Percentiles rank a stretch among this genome's conserved stretches.
These are phyloP conservation scores for Biscutella laevigata DNA, from an alignment of 441 rosid genomes.

Conservation along the genomic window DNA sequence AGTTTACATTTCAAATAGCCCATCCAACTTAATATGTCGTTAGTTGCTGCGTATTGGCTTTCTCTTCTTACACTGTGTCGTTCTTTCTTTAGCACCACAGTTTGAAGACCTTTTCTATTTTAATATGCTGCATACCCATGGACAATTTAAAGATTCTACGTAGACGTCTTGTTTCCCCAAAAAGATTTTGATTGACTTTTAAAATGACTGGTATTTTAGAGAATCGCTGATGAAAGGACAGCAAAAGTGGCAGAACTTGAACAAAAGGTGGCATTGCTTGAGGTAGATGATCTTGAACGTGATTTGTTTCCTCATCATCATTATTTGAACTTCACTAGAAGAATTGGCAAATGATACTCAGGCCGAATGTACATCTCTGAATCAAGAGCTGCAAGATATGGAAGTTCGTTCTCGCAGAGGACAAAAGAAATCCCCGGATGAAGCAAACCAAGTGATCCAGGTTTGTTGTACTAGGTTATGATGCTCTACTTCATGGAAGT, in stretches of 20 bases:
- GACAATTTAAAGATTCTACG: neutral
- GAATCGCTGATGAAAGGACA: slow-evolving; percentile 88
- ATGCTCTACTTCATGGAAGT: neutral
- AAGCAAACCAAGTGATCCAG: slow-evolving; percentile 90
- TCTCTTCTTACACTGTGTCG: slow-evolving; percentile 1
- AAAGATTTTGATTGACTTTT: slow-evolving; percentile 10
- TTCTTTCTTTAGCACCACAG: neutral
- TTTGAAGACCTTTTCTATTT: slow-evolving; percentile 5
- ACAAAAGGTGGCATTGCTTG: slow-evolving; percentile 86
- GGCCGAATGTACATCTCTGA: slow-evolving; percentile 82
- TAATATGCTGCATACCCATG: neutral
- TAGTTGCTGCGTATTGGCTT: slow-evolving; percentile 2
- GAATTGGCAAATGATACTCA: slow-evolving; percentile 28
- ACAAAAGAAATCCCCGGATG: slow-evolving; percentile 85
- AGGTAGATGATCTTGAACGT: slow-evolving; percentile 41
- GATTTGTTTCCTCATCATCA: neutral
- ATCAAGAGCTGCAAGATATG: slow-evolving; percentile 96
- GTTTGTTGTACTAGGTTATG: slow-evolving; percentile 32
- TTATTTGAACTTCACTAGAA: slow-evolving; percentile 14
- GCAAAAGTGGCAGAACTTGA: slow-evolving; percentile 82
- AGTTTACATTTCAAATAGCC: slow-evolving; percentile 3
- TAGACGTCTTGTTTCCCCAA: slow-evolving; percentile 7
- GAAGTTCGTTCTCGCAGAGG: slow-evolving; percentile 79
- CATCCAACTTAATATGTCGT: slow-evolving; percentile 12
- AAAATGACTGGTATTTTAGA: slow-evolving; percentile 37